Evolutionary conservation across 2,329 filamentous ascomycete genomes (phyloP), one percentile per base, ranked within the genome.

Genomic region (Aspergillus intermedius): DNA sequence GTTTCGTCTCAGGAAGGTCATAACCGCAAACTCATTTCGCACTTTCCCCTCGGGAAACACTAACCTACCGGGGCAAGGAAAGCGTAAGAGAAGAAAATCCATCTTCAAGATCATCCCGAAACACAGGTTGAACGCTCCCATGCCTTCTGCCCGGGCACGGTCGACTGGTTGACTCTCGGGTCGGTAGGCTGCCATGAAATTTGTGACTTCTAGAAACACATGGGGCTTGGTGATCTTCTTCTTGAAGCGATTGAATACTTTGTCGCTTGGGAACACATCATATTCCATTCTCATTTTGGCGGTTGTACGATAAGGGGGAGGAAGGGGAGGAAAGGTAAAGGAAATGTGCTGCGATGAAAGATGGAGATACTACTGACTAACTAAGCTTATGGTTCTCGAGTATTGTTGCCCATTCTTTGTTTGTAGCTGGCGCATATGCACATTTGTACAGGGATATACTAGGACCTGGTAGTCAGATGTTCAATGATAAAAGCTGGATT

Each of bases 11-110:
- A 53, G 1, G 39, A 37, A 56, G 28, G 23, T 35, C 47, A 58
- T 55, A 4, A 40, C 17, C 15, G 45, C 28, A 42, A 47, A 48
- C 15, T 58, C 52, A 25, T 54, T 54, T 7, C 43, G 44, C 7
- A 59, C 45, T 46, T 63, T 61, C 17, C 62, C 60, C 48, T 63
- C 54, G 1, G 52, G 52, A 51, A 63, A 61, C 47, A 60, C 52
- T 1, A 48, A 23, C 5, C 23, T 32, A 0, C 55, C 56, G 6
- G 56, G 55, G 3, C 50, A 13, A 13, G 55, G 55, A 37, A 63
- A 59, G 5, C 58, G 49, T 8, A 62, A 52, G 15, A 15, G 54
- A 53, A 17, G 21, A 34, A 30, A 17, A 17, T 6, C 48, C 47
- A 32, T 56, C 46, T 2, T 41, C n/a, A 21, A 64, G 13, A 46